A percentile compares a stretch with the other conserved stretches of the same genome.
Evolutionary conservation across 441 rosid genomes (phyloP).

Genomic region (Populus hybrid): DNA sequence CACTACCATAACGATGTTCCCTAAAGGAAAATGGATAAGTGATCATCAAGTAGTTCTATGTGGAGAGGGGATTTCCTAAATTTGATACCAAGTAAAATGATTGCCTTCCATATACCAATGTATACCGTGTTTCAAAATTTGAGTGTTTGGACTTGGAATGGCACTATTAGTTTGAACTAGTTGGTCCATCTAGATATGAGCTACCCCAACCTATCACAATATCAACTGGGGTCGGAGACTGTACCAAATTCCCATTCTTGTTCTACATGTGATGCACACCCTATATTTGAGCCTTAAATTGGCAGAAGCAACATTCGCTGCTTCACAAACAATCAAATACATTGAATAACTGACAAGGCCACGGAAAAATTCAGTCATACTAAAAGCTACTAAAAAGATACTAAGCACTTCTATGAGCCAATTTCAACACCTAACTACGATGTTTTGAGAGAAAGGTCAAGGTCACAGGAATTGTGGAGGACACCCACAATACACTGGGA

Average conservation of each 20-base stretch:
- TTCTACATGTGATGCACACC: not conserved
- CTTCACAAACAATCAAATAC: not conserved
- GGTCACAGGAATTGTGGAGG: not conserved
- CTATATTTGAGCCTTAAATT: not conserved
- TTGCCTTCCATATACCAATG: no score
- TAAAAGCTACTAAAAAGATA: not conserved
- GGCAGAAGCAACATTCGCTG: not conserved
- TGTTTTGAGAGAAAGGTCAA: not conserved
- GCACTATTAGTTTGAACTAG: not conserved
- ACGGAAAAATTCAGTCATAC: not conserved
- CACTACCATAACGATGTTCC: not conserved
- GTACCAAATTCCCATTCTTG: not conserved
- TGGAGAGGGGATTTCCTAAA: not conserved
- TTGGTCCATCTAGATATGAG: not conserved
- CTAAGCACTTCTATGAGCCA: not conserved
- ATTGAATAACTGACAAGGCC: not conserved
- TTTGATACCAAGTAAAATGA: not conserved
- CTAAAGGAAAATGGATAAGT: not conserved
- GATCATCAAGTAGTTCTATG: not conserved
- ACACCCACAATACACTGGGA: not conserved
- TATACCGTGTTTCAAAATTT: not conserved
- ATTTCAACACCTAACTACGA: not conserved
- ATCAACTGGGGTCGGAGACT: not conserved
- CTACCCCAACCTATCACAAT: not conserved
- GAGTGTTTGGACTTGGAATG: not conserved